These are phyloP conservation scores for Arxiozyma telluris DNA, from an alignment of 1,139 yeast species.

Conservation along the genomic window DNA sequence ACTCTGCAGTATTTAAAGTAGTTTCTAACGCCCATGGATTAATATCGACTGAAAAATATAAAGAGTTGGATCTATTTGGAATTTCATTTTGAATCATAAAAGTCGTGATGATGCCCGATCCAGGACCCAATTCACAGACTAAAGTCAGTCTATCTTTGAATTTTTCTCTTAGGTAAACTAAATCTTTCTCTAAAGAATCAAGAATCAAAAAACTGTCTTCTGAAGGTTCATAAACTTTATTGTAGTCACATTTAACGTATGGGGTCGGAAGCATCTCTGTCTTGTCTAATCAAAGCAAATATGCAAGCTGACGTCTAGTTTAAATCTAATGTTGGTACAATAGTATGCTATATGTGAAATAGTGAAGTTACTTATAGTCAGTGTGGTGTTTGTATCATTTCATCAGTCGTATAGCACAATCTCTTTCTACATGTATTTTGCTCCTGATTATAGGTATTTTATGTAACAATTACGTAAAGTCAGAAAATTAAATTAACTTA, in stretches of 20 bases:
- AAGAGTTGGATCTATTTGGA: slow-evolving; percentile 35
- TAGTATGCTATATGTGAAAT: no score
- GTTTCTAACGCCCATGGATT: slow-evolving; percentile 67
- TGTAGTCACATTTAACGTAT: slow-evolving; percentile 37
- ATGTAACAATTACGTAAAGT: no score
- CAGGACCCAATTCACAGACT: slow-evolving; percentile 82
- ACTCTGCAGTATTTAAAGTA: slow-evolving; percentile 41
- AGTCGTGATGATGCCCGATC: slow-evolving; percentile 80
- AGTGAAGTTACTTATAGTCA: no score
- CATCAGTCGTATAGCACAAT: no score
- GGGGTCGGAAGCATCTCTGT: slow-evolving; percentile 52
- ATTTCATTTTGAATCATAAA: slow-evolving; percentile 40
- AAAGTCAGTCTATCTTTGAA: slow-evolving; percentile 38
- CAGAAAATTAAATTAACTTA: neutral
- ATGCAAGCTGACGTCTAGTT: no score
- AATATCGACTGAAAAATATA: slow-evolving; percentile 64
- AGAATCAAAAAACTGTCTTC: slow-evolving; percentile 81
- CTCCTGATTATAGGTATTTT: neutral
- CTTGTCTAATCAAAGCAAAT: neutral
- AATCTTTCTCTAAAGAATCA: slow-evolving; percentile 65
- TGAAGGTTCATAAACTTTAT: slow-evolving; percentile 78
- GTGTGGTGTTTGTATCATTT: no score
- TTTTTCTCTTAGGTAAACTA: slow-evolving; percentile 29
- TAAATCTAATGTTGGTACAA: neutral
- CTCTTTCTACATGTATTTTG: no score